Evolutionary conservation across 768 basidiomycete genomes (phyloP).

Genomic region (Lentinula edodes): DNA sequence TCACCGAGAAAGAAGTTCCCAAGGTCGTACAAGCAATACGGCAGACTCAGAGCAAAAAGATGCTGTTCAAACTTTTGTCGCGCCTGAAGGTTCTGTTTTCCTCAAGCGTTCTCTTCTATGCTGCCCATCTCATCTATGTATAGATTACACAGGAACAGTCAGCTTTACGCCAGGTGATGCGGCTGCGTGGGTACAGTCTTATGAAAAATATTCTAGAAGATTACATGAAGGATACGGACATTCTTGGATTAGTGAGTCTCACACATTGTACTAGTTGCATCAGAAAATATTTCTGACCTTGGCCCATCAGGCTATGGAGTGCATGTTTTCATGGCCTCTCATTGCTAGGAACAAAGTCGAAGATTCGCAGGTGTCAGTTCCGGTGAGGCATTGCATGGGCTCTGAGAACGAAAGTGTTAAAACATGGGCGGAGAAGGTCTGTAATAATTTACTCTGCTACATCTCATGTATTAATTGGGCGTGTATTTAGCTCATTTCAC

Average conservation of each 20-base stretch:
- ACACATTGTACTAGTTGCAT: too few species aligned
- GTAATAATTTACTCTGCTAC: neutral
- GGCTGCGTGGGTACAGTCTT: slow-evolving; percentile 86
- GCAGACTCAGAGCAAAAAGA: slow-evolving; percentile 78
- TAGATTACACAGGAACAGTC: slow-evolving; percentile 83
- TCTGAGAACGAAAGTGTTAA: slow-evolving; percentile 55
- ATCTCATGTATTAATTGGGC: neutral
- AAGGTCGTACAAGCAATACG: slow-evolving; percentile 90
- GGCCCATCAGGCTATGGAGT: slow-evolving; percentile 48
- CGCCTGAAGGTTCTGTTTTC: slow-evolving; percentile 65
- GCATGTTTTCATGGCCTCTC: slow-evolving; percentile 75
- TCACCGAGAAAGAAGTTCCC: slow-evolving; percentile 76
- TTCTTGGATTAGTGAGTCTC: slow-evolving; percentile 61
- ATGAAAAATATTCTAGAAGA: slow-evolving; percentile 89
- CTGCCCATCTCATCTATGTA: slow-evolving; percentile 1
- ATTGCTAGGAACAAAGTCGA: slow-evolving; percentile 88
- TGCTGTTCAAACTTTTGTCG: slow-evolving; percentile 77
- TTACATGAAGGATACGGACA: slow-evolving; percentile 60
- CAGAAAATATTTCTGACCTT: neutral
- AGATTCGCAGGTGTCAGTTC: slow-evolving; percentile 60
- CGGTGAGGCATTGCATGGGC: slow-evolving; percentile 49
- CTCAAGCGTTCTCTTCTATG: neutral
- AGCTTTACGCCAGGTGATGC: slow-evolving; percentile 79
- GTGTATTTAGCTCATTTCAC: slow-evolving; percentile 55
- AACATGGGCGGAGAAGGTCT: slow-evolving; percentile 57